A percentile compares a stretch with the other conserved stretches of the same genome.
Conservation (phyloP, 192 early-diverging fungal genomes). For the Rhizophagus sp. region DNA sequence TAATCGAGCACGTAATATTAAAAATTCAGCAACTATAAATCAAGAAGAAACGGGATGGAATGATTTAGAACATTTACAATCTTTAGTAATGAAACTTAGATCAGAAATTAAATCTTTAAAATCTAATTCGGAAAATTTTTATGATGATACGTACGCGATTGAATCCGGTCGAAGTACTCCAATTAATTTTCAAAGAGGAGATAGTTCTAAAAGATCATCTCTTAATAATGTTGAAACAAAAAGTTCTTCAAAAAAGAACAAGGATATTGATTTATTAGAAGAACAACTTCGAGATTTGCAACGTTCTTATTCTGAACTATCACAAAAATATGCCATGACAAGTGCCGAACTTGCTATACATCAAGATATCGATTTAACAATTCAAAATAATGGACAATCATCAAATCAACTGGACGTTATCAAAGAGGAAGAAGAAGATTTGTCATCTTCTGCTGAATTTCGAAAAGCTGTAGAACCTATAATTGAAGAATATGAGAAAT, state of each 20-base stretch:
- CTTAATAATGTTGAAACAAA: conserved; percentile 18
- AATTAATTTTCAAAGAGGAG: conserved; percentile 35
- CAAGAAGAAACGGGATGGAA: conserved; percentile 66
- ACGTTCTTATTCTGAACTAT: conserved; percentile 8
- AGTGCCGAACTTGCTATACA: conserved; percentile 2
- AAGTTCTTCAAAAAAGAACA: conserved; percentile 28
- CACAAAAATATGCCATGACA: conserved; percentile 13
- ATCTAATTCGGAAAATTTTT: conserved; percentile 6
- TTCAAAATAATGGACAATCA: not conserved
- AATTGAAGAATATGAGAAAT: conserved; percentile 64
- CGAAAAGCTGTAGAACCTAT: conserved; percentile 58
- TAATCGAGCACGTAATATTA: conserved; percentile 93
- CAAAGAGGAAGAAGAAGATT: not conserved
- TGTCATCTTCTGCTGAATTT: conserved; percentile 19
- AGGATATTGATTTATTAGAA: conserved; percentile 42
- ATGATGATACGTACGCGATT: not conserved
- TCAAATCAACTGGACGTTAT: conserved; percentile 37
- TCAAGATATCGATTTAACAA: not conserved
- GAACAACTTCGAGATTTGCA: conserved; percentile 46
- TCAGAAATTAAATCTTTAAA: conserved; percentile 52
- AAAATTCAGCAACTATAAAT: conserved; percentile 84
- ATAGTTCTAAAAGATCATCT: conserved; percentile 26
- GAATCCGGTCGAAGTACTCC: conserved; percentile 36
- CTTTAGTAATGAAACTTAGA: conserved; percentile 63
- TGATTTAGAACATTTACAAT: conserved; percentile 65